Base-by-base conservation (phyloP, 202 grass and related monocot genomes). In the Cymbopogon flexuosus region DNA sequence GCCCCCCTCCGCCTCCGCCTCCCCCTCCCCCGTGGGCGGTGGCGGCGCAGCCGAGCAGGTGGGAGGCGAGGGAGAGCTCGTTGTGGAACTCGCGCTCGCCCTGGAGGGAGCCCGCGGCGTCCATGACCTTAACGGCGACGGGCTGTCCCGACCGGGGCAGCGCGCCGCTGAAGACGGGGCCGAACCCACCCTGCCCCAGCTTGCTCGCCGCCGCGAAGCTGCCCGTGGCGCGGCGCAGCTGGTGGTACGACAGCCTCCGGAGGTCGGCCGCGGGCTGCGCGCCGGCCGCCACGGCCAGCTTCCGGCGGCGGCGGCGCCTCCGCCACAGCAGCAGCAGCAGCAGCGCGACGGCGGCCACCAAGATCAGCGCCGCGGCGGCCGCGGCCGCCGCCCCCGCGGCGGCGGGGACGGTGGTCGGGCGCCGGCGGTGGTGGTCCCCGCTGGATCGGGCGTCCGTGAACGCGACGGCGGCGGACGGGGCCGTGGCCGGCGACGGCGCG, bases 71-170 rank as follows among this genome's bases (percentile, higher is more conserved):
- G 30, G 92, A 78, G 76, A 99, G 88, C 90, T 99, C 92, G 78
- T 99, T 99, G 73, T 93, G 85, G 77, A 99, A 99, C 90, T 99
- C 96, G 69, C 96, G 92, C 84, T 99, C 96, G 10, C 96, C 96
- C 87, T 99, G 96, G 46, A 99, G 92, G 0, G 96, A 99, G 3
- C 92, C 89, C 41, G 83, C 88, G 62, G 88, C 87, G 65, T 99
- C 83, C 96, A 99, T 96, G 71, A 96, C 86, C 83, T 99, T 99
- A 27, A 95, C 93, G 30, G 96, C 96, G 2, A 93, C 88, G 14
- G 69, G 73, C 77, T 87, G 78, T 23, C 88, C 72, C 5, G 86
- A 76, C 45, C 57, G 57, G 21, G 90, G 84, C 49, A 98, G 88
- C 60, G 75, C 45, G 65, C 92, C 96, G 60, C 96, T 90, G 88